Evolutionary conservation across 805 yeast genomes (phyloP), one percentile per base, ranked within the genome.

Genomic region (Scheffersomyces lignosus): DNA sequence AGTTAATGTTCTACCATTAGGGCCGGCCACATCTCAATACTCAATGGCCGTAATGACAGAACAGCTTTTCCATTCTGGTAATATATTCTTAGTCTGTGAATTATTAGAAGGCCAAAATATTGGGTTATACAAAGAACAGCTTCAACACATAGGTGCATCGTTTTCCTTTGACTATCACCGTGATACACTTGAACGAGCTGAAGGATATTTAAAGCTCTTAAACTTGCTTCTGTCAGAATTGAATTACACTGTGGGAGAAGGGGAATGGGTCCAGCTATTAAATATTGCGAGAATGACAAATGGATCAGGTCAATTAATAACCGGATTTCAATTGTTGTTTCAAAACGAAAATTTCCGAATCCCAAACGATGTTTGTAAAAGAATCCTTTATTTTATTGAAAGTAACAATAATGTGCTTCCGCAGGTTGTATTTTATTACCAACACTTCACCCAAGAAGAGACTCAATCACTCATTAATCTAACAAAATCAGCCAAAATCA

Each of bases 401-500:
- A 58, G 54, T 34, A 70, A 69, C 5, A 74, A 73, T 37, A 18
- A 50, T 15, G 54, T 60, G 17, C 53, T 72, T 9, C 62, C 78
- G 2, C 42, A 53, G 8, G 54, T 70, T 7, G 54, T 77, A 53
- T 74, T 34, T 41, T 27, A 44, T 43, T 47, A 47, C 18, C 26
- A 34, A 15, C 18, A 34, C 2, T 48, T 59, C 15, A 36, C 35
- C 12, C 10, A 25, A 3, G 18, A 20, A 1, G 48, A 50, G 15
- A 12, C 61, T 3, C 37, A 33, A 1, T 43, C 49, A 3, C 33
- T 73, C 5, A 13, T 68, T 6, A 32, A 38, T 0, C 24, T 71
- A 5, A 41, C 69, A 43, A 8, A 54, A 60, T 23, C 37, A 7
- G 10, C 43, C 2, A 41, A 30, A 2, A 43, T 62, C 4, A 71